Percentiles rank a stretch among this genome's conserved stretches.
phyloP scores from a whole-genome alignment of 176 grass and related monocot species.

The Oryza punctata region DNA sequence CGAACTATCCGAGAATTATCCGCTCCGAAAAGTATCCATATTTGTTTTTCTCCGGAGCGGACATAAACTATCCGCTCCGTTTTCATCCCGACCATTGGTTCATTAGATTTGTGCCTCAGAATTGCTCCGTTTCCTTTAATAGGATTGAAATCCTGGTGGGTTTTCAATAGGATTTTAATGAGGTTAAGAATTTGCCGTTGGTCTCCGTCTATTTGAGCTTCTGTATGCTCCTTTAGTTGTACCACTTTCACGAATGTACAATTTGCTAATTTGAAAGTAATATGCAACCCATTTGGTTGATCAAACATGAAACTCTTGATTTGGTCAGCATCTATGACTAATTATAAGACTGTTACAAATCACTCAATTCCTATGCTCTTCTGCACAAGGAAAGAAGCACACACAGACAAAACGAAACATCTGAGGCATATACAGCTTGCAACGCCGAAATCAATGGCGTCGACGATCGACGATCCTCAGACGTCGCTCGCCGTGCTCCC shows the following conservation, averaged over 20 bases:
- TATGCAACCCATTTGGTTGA: neutral
- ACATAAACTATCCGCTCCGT: too few relatives aligned
- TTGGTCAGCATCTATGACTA: neutral
- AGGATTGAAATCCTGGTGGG: neutral
- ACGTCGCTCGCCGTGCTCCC: slow-evolving; percentile 11
- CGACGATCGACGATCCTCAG: neutral
- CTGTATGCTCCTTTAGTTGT: too few relatives aligned
- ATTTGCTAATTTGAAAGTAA: neutral
- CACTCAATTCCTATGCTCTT: neutral
- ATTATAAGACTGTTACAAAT: neutral
- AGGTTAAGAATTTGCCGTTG: too few relatives aligned
- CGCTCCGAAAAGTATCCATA: too few relatives aligned
- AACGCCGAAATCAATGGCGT: neutral
- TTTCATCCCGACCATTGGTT: too few relatives aligned
- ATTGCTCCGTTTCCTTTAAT: neutral
- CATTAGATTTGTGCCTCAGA: neutral
- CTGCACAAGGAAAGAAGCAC: neutral
- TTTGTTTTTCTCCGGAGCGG: too few relatives aligned
- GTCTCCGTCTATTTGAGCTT: too few relatives aligned
- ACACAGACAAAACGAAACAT: neutral
- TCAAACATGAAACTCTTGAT: neutral
- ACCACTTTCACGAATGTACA: neutral
- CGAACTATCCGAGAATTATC: too few relatives aligned
- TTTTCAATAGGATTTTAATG: too few relatives aligned
- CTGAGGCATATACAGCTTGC: neutral